Evolutionary conservation across 1,139 yeast species (phyloP), one percentile per base, ranked within the genome.

Genomic region (Ogataea hybrid): DNA sequence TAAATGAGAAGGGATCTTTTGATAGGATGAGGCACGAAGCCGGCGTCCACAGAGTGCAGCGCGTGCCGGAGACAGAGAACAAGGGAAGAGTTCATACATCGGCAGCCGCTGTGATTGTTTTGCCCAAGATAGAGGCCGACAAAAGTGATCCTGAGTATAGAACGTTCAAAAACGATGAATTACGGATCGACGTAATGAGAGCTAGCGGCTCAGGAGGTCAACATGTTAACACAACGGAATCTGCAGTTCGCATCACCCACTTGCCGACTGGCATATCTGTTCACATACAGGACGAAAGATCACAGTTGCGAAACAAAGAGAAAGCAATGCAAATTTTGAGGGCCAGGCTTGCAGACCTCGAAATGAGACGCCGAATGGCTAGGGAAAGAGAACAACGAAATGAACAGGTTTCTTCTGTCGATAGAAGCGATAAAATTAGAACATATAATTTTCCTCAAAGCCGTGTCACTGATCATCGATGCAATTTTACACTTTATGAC

Each of bases 191-290:
- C 62, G 88, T 94, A 11, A 94, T 90, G 97, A 72, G 98, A 56
- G 88, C 98, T 0, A 81, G 96, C 41, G 99, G 98, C 3, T 85
- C 95, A 51, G 99, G 99, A 42, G 99, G 99, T 0, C 99, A 92
- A 65, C 98, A 94, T 61, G 99, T 92, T 36, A 92, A 94, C 60
- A 92, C 97, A 15, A 92, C 98, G 0, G 98, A 92, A 61, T 88
- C 97, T 1, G 99, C 98, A 0, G 97, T 92, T 15, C 73, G 98
- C 54, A 68, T 94, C 28, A 89, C 94, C 0, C 99, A 92, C 65
- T 71, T 84, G 15, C 97, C 98, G 2, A 82, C 96, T 0, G 97
- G 97, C 3, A 80, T 88, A 33, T 82, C 80, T 11, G 96, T 92
- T 3, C 73, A 81, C 42, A 95, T 92, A 71, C 98, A 94, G 61